Percentiles rank a stretch among this genome's conserved stretches.
Conservation (phyloP, 2,329 filamentous ascomycete species). For the Zasmidium cellare region DNA sequence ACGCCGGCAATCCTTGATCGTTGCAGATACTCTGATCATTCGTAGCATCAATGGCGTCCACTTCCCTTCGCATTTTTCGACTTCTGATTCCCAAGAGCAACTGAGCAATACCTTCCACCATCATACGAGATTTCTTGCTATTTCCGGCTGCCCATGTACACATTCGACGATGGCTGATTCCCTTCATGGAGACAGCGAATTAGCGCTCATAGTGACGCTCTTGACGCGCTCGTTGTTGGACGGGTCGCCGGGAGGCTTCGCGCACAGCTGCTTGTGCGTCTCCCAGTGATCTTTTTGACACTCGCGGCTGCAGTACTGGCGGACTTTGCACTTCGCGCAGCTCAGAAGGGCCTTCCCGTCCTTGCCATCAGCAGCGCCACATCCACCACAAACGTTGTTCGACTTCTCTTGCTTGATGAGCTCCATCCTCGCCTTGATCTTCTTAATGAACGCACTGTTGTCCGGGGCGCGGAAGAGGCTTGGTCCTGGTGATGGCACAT, state of each 20-base stretch:
- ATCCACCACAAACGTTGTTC: not conserved
- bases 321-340: constrained; percentile 2
- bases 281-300: constrained; percentile 7
- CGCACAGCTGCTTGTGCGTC: constrained; percentile 1
- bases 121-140: too few relatives aligned
- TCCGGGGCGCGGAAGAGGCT: not conserved
- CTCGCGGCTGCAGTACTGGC: constrained; percentile 1
- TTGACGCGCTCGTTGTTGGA: not conserved
- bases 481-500: not conserved
- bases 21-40: too few relatives aligned
- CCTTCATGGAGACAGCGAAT: too few relatives aligned
- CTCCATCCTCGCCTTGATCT: not conserved
- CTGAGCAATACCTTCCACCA: too few relatives aligned
- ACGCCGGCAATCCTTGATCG: too few relatives aligned
- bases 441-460: not conserved
- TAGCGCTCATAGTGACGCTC: too few relatives aligned
- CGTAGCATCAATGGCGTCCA: too few relatives aligned
- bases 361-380: not conserved
- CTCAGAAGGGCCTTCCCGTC: not conserved
- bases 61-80: too few relatives aligned
- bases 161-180: too few relatives aligned
- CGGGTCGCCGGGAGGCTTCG: not conserved
- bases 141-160: too few relatives aligned
- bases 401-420: not conserved
- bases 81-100: too few relatives aligned